These are phyloP conservation scores for Fusarium brachygibbosum DNA, from an alignment of 2,329 filamentous ascomycete genomes.

Conservation along the genomic window DNA sequence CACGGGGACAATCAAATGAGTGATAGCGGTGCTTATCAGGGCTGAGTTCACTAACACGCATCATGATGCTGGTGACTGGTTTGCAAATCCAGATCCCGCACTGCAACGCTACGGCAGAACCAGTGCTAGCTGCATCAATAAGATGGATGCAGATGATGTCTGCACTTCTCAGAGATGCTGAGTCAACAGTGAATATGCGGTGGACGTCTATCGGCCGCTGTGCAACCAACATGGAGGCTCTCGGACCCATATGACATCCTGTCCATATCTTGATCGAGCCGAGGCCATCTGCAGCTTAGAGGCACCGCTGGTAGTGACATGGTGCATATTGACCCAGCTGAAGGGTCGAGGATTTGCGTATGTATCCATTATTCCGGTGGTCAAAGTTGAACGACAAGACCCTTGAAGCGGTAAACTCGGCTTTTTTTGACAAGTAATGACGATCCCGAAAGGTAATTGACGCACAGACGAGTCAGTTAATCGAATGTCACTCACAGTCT, in stretches of 20 bases:
- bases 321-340: slow-evolving; percentile 42
- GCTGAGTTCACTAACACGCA: neutral
- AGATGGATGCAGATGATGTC: too few relatives aligned
- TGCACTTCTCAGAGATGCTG: too few relatives aligned
- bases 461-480: slow-evolving; percentile 33
- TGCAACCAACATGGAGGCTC: too few relatives aligned
- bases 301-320: slow-evolving; percentile 23
- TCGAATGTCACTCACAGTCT: neutral
- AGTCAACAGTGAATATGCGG: too few relatives aligned
- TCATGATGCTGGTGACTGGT: slow-evolving; percentile 4
- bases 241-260: slow-evolving; percentile 4
- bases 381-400: slow-evolving; percentile 15
- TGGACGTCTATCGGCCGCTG: too few relatives aligned
- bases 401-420: slow-evolving; percentile 21
- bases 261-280: slow-evolving; percentile 32
- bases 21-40: neutral
- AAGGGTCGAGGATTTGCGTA: slow-evolving; percentile 39
- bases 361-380: slow-evolving; percentile 13
- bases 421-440: slow-evolving; percentile 4
- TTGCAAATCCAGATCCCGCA: slow-evolving; percentile 31
- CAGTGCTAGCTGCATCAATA: too few relatives aligned
- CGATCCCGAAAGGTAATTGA: neutral
- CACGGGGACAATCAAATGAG: neutral
- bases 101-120: slow-evolving; percentile 16
- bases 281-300: slow-evolving; percentile 40